Base-by-base conservation (phyloP, 805 yeast genomes). In the Candida maesae region DNA sequence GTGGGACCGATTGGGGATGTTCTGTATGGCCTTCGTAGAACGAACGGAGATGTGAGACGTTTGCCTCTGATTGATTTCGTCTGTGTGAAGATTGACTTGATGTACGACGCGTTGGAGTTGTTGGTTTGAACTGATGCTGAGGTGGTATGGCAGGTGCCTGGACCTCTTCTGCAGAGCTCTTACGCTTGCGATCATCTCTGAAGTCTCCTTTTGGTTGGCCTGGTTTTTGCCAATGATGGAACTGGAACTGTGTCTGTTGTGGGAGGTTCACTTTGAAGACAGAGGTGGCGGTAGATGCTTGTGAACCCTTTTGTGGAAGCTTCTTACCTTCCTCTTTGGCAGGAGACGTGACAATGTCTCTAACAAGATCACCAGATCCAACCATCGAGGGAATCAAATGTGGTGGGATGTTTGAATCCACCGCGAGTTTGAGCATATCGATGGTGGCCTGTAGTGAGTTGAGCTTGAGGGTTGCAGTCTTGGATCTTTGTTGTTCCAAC, bases 401-500 rank as follows among this genome's bases (percentile, higher is more conserved):
- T 7, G 62, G 56, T 21, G 60, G 63, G 7, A 71, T 51, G 16
- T 65, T 55, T 53, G 68, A 54, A 6, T 58, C 47, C 23, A 62
- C 57, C 2, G 71, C 69, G 16, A 61, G 32, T 23, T 60, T 64
- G 24, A 71, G 42, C 11, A 71, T 45, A 25, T 69, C 67, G n/a
- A 68, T 44, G 0, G 68, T 57, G 4, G 63, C 55, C 3, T 56
- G 49, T 5, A 65, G 55, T 13, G 59, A 52, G 14, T 59, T 59
- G 18, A 59, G 52, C 44, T 56, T 64, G 15, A 61, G 43, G 14
- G 56, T 38, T 33, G 66, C 68, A 38, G 64, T 69, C 43, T 56
- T 66, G 3, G 73, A 67, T 26, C 54, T 56, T 44, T 69, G 73
- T 44, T 68, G 68, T 38, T 68, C 74, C 4, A 61, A 53, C 43